Percentiles rank a stretch among this genome's conserved stretches.
Conservation (phyloP, 192 early-diverging fungal species). For the Podila epicladia region DNA sequence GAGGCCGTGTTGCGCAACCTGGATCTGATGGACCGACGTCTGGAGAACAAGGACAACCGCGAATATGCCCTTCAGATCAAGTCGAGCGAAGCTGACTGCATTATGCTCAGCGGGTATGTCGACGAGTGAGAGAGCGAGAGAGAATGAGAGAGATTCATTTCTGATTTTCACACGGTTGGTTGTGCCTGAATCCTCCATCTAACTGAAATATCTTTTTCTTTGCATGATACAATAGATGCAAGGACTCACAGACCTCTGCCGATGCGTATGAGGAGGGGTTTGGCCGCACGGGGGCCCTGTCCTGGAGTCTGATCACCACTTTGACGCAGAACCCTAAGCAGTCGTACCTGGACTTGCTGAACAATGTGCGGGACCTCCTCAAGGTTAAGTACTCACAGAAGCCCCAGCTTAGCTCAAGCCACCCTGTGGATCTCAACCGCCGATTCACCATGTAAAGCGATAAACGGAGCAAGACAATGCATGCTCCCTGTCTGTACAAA, state of each 20-base stretch:
- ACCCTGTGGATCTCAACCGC: slow-evolving; percentile 38
- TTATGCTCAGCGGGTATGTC: slow-evolving; percentile 80
- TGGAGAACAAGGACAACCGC: slow-evolving; percentile 18
- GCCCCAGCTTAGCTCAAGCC: slow-evolving; percentile 75
- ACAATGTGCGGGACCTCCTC: slow-evolving; percentile 72
- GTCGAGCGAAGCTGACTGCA: slow-evolving; percentile 71
- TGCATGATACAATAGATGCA: slow-evolving; percentile 60
- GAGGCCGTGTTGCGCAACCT: slow-evolving; percentile 48
- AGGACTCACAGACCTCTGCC: slow-evolving; percentile 85
- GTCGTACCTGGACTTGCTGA: slow-evolving; percentile 77
- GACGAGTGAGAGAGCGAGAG: too few species aligned
- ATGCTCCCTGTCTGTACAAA: background rate
- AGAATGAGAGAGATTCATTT: too few species aligned
- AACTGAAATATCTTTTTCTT: background rate
- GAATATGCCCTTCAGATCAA: slow-evolving; percentile 39
- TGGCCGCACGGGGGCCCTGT: slow-evolving; percentile 77
- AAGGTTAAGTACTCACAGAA: slow-evolving; percentile 73
- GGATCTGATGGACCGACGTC: slow-evolving; percentile 51
- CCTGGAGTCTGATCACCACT: slow-evolving; percentile 72
- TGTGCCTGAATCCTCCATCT: background rate
- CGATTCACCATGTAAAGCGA: slow-evolving; percentile 48
- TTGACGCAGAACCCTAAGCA: slow-evolving; percentile 68
- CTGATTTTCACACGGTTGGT: too few species aligned
- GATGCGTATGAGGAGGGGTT: slow-evolving; percentile 70
- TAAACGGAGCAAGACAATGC: too few species aligned